Evolutionary conservation across 2,329 filamentous ascomycete genomes (phyloP), one percentile per base, ranked within the genome.

Genomic region (Zasmidium angulare): DNA sequence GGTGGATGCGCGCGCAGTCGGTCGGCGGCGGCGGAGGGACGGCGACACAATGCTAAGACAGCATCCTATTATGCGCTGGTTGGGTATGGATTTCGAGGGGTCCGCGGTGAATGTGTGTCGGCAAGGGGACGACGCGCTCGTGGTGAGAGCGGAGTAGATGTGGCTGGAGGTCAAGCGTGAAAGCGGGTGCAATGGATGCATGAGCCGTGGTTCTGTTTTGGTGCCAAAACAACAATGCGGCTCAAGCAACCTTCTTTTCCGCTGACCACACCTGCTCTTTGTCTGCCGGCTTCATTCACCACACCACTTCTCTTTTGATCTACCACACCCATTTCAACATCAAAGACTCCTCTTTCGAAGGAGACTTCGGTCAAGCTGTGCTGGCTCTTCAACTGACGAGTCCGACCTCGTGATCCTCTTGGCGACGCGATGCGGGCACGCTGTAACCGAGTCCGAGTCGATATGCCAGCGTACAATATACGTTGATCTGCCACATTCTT

Each of bases 1-100:
- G 29, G 53, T 12, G 60, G 29, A 48, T 53, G 59, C 50, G 55
- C 57, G 47, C 55, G 57, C 53, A 50, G 47, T 50, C 54, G 61
- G 52, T 50, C 51, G 59, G 56, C 54, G 56, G 29, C 36, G 50
- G 53, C 19, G 53, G 59, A 3, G 23, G 56, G 36, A 58, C 58
- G 51, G 43, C 29, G 31, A 51, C 31, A 51, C 31, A 49, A 40
- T 29, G 36, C 52, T 36, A 59, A 36, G 21, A 55, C 47, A 47
- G 51, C 56, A 59, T 55, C 23, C 6, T 43, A 22, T 49, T 47
- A 20, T 26, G 11, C 11, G 26, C 22, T 26, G 12, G 14, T 22
- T 21, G 21, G 48, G 21, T 17, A 26, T 29, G 6, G 4, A 46
- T 24, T 4, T 10, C 9, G 49, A 19, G 22, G 21, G 11, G 22